phyloP scores from a whole-genome alignment of 495 filamentous ascomycete genomes.

The Thermothielavioides terrestris region DNA sequence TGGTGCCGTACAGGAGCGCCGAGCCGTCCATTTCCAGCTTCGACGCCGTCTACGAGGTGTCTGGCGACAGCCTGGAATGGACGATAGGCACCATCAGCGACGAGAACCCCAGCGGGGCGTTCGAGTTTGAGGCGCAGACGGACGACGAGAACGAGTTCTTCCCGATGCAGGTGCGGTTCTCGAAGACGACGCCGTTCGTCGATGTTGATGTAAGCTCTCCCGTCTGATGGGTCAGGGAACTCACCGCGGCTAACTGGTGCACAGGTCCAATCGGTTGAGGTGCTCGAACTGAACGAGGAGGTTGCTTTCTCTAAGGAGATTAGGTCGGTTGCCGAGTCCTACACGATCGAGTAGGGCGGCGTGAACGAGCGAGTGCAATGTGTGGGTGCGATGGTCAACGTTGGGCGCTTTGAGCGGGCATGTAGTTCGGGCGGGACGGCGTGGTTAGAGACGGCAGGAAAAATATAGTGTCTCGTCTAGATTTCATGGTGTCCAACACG shows the following conservation, averaged over 20 bases:
- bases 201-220: conserved; percentile 71
- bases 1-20: conserved; percentile 71
- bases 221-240: conserved; percentile 6
- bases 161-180: conserved; percentile 88
- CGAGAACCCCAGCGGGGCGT: conserved; percentile 70
- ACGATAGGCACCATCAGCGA: conserved; percentile 75
- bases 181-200: conserved; percentile 75
- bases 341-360: conserved; percentile 59
- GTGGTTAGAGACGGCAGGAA: conserved; percentile 1
- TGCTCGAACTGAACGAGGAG: conserved; percentile 74
- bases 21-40: conserved; percentile 88
- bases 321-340: conserved; percentile 74
- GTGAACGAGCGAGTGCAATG: background rate
- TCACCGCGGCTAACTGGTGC: conserved; percentile 17
- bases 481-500: background rate
- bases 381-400: background rate
- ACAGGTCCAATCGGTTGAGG: conserved; percentile 59
- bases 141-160: conserved; percentile 86
- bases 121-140: conserved; percentile 88
- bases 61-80: conserved; percentile 90
- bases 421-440: conserved; percentile 5
- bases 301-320: conserved; percentile 84
- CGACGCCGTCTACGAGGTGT: conserved; percentile 88
- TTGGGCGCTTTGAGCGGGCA: conserved; percentile 4
- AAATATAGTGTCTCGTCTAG: background rate